These are phyloP conservation scores for Kandelia obovata DNA, from an alignment of 345 rosid genomes.

Conservation along the genomic window DNA sequence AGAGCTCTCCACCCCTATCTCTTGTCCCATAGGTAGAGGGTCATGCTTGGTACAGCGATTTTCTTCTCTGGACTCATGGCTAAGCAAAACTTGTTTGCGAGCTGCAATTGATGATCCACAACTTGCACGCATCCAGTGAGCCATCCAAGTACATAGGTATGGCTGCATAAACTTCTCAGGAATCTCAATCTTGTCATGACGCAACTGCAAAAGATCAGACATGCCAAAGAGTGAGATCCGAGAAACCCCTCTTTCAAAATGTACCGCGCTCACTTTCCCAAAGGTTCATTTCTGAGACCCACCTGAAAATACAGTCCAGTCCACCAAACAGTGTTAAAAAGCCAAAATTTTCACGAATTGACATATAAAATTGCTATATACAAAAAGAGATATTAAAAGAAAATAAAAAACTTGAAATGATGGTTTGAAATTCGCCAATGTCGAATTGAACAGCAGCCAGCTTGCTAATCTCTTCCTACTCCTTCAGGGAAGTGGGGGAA, in stretches of 20 bases:
- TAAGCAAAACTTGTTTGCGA: slow-evolving; percentile 7
- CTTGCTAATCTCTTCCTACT: no score
- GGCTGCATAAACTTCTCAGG: slow-evolving; percentile 28
- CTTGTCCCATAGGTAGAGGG: neutral
- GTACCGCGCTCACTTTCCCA: slow-evolving; percentile 4
- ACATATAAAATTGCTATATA: no score
- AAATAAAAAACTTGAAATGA: no score
- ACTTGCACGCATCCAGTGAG: slow-evolving; percentile 49
- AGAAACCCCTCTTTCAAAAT: neutral
- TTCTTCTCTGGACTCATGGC: slow-evolving; percentile 16
- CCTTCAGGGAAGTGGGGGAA: no score
- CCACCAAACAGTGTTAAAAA: slow-evolving; percentile 13
- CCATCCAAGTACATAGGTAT: slow-evolving; percentile 59
- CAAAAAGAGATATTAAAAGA: no score
- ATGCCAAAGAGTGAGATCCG: slow-evolving; percentile 18
- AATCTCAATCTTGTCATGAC: slow-evolving; percentile 20
- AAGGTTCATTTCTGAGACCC: slow-evolving; percentile 10
- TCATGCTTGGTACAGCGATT: slow-evolving; percentile 10
- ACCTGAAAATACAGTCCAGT: slow-evolving; percentile 27
- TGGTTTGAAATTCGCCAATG: no score
- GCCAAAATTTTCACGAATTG: neutral
- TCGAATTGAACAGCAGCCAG: no score
- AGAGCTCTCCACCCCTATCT: slow-evolving; percentile 2
- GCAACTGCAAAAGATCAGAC: slow-evolving; percentile 36
- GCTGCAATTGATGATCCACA: slow-evolving; percentile 18